These are phyloP conservation scores for Saccharum spontaneum DNA, from an alignment of 176 grass and related monocot species.

Conservation along the genomic window DNA sequence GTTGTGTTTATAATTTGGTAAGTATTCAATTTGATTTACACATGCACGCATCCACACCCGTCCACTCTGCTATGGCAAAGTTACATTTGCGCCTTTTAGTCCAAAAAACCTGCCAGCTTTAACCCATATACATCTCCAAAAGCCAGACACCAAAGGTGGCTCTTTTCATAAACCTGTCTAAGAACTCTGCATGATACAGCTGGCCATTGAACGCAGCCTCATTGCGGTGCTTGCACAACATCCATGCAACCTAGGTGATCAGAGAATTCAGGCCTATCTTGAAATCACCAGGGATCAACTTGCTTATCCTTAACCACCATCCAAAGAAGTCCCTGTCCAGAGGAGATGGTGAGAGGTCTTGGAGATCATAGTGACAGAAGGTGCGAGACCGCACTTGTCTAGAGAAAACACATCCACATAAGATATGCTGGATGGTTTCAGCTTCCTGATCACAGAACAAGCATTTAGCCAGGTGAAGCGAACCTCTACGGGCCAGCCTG, in stretches of 20 bases:
- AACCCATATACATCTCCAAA: not conserved
- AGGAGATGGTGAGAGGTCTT: not conserved
- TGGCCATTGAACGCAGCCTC: not conserved
- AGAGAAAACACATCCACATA: not conserved
- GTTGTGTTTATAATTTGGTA: not conserved
- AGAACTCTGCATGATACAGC: not conserved
- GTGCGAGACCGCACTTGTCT: not conserved
- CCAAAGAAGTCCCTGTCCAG: not conserved
- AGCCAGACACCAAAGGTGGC: not conserved
- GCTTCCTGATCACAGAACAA: not conserved
- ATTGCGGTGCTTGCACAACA: not conserved
- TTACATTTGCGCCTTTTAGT: not conserved
- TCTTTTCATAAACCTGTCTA: not conserved
- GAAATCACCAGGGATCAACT: not conserved
- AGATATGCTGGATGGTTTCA: not conserved
- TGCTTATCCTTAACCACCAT: not conserved
- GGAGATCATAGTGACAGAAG: not conserved
- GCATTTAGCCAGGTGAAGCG: not conserved
- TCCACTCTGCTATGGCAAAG: not conserved
- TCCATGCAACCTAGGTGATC: not conserved
- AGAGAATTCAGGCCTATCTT: not conserved
- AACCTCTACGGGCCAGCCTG: not conserved
- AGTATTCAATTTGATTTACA: not conserved
- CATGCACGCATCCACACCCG: not conserved
- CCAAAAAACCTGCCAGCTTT: not conserved